Evolutionary conservation across 2,329 filamentous ascomycete species (phyloP).

Genomic region (Aphanoascus verrucosus): DNA sequence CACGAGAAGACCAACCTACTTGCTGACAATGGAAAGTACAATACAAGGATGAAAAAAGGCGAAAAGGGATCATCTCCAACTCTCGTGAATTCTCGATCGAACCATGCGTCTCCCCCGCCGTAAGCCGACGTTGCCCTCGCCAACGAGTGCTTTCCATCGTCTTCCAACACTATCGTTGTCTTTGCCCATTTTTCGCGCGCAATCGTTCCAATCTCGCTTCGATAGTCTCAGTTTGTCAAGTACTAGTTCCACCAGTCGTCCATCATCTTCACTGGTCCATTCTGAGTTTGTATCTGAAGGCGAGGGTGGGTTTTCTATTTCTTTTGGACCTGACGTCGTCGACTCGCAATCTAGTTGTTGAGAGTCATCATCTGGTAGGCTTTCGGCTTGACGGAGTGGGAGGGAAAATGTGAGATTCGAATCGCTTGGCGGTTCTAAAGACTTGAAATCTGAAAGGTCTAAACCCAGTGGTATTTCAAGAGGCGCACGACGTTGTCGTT

Average conservation of each 20-base stretch:
- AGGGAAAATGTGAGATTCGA: background rate
- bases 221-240: slow-evolving; percentile 37
- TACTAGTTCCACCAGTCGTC: slow-evolving; percentile 34
- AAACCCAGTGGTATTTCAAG: slow-evolving; percentile 38
- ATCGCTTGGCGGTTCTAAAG: slow-evolving; percentile 23
- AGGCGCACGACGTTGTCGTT: slow-evolving; percentile 34
- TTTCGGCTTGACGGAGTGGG: background rate
- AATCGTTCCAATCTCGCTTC: slow-evolving; percentile 37
- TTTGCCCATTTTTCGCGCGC: slow-evolving; percentile 34
- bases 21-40: background rate
- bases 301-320: slow-evolving; percentile 12
- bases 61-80: slow-evolving; percentile 17
- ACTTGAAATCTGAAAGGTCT: slow-evolving; percentile 35
- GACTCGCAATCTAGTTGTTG: slow-evolving; percentile 23
- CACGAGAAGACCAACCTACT: background rate
- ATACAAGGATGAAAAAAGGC: background rate
- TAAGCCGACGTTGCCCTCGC: slow-evolving; percentile 35
- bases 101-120: slow-evolving; percentile 25
- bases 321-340: slow-evolving; percentile 21
- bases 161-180: slow-evolving; percentile 33
- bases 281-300: slow-evolving; percentile 10
- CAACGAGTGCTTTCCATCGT: slow-evolving; percentile 35
- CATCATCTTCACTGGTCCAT: slow-evolving; percentile 36
- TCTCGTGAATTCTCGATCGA: slow-evolving; percentile 21
- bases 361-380: background rate